Base-by-base conservation (phyloP, 306 rosid species). In the Amphicarpaea edgeworthii region DNA sequence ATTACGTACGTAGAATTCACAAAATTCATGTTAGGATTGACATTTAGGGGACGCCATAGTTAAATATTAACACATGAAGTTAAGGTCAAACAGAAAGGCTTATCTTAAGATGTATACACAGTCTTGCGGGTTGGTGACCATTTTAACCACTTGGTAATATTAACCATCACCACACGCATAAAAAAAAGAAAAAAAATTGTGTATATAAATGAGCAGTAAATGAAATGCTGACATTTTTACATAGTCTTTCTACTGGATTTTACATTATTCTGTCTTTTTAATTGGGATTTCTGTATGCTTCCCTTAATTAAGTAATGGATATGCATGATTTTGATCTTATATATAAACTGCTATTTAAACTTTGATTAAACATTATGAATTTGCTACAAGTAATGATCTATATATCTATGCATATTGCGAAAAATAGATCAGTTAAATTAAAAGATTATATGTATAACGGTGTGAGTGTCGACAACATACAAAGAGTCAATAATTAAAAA, bases 11-110 rank as follows among this genome's bases (percentile, higher is more conserved):
- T 70, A 34, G 43, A 86, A 63, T 68, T 57, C 77, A 70, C 68
- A 60, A 81, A 89, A 73, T 85, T 79, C 55, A 68, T 76, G 95
- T 86, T 90, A 93, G 97, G 97, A 85, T 87, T 90, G 93, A 90
- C 85, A 37, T 82, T 84, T 30, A 28, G n/a, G 11, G 9, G 5
- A 26, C 72, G 41, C 12, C 73, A 65, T 72, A 14, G n/a, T 69
- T 49, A 80, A 82, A 85, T 75, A 85, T 58, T 30, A 79, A 46
- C 37, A 23, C 78, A 23, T 34, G 73, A 53, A 40, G 51, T 51
- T 41, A 83, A 34, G 54, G 43, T 42, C 77, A 76, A 83, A 81
- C 69, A 28, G 28, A 57, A 70, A 77, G 26, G 77, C 60, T 67
- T 42, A 46, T 38, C 67, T 20, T 69, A 28, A 16, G 32, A 32